phyloP scores from a whole-genome alignment of 2,329 filamentous ascomycete species.

The Penicillium sp. region DNA sequence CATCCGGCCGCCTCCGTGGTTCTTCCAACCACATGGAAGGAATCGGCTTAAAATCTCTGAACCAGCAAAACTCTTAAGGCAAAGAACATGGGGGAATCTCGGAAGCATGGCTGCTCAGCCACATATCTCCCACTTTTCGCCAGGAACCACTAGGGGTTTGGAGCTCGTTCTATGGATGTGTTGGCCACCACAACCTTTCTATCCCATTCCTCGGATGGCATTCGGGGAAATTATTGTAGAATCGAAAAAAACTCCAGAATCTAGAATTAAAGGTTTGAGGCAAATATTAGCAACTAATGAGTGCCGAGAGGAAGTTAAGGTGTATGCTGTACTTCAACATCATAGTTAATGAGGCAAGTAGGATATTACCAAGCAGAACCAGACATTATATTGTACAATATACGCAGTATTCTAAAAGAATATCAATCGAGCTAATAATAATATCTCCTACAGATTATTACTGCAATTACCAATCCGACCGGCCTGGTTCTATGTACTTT shows the following conservation, averaged over 20 bases:
- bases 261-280: neutral
- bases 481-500: neutral
- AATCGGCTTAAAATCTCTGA: neutral
- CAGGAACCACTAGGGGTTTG: constrained; percentile 4
- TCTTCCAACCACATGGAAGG: constrained; percentile 6
- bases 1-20: constrained; percentile 16
- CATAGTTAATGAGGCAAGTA: neutral
- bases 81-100: constrained; percentile 10
- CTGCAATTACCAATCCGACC: neutral
- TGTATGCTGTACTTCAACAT: neutral
- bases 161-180: neutral
- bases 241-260: neutral
- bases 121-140: neutral
- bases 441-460: neutral
- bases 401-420: neutral
- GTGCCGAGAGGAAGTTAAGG: neutral
- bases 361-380: constrained; percentile 3
- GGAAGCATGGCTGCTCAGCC: constrained; percentile 4
- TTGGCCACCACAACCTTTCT: constrained; percentile 7
- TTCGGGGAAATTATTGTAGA: neutral
- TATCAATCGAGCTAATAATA: neutral
- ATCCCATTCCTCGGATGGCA: neutral
- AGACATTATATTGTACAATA: neutral
- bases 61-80: constrained; percentile 1
- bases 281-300: neutral